Conservation (phyloP, 257 asterid species). For the Jaltomata sinuosa region DNA sequence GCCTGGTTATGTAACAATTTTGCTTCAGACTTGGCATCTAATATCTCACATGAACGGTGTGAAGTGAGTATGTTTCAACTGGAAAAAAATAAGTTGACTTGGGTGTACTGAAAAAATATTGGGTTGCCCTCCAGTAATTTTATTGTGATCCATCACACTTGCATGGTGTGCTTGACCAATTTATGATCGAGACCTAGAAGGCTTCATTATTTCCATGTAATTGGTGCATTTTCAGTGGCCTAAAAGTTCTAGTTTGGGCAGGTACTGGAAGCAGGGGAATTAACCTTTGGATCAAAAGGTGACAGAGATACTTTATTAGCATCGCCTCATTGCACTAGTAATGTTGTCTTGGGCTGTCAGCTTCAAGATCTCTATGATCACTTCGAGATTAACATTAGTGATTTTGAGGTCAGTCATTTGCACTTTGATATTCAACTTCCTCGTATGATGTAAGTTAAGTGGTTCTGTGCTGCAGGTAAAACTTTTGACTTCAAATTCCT, state of each 20-base stretch:
- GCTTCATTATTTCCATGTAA: background rate
- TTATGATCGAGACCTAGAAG: background rate
- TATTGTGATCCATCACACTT: background rate
- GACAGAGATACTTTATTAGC: conserved; percentile 25
- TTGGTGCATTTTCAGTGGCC: background rate
- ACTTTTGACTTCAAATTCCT: conserved; percentile 29
- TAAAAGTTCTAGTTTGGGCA: conserved; percentile 27
- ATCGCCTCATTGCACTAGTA: conserved; percentile 16
- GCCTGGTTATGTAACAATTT: background rate
- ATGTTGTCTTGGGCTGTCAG: conserved; percentile 32
- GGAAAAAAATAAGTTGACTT: background rate
- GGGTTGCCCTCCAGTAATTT: background rate
- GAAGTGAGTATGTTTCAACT: background rate
- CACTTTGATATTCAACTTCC: conserved; percentile 2
- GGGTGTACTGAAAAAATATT: background rate
- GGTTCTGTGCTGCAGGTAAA: conserved; percentile 45
- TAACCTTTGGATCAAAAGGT: conserved; percentile 49
- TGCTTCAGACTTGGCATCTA: background rate
- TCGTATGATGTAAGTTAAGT: background rate
- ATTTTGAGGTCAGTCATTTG: conserved; percentile 53
- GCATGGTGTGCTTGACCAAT: background rate
- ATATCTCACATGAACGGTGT: background rate
- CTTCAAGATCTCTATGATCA: conserved; percentile 60
- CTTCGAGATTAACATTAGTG: conserved; percentile 46
- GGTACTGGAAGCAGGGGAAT: conserved; percentile 53